Evolutionary conservation across 148 eudicot species (phyloP), one percentile per base, ranked within the genome.

Genomic region (Chenopodium formosanum): DNA sequence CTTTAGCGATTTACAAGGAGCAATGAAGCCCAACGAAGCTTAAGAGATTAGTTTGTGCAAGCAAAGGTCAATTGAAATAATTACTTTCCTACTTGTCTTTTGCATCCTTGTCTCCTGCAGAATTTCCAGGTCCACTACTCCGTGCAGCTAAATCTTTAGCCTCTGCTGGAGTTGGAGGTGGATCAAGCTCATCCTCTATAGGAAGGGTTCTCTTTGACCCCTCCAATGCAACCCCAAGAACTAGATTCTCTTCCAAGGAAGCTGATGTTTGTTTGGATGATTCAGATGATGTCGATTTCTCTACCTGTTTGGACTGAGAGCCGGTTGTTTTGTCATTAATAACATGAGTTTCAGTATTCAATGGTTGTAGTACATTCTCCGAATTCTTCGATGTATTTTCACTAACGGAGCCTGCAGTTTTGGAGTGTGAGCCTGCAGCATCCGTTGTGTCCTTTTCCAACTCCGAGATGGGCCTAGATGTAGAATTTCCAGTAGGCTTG

Each of bases 171-270:
- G 80, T 75, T 7, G 86, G 65, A 73, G 91, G 62, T 40, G 91
- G 56, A 67, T 25, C 88, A 50, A 86, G 77, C 79, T 79, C 93
- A 63, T 95, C 98, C 79, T 93, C 97, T 68, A 95, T 93, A 16
- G 97, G 97, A 23, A 95, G 90, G 76, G 97, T 95, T 85, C 97
- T 94, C 84, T 94, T 95, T 69, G 99, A 93, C 20, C 98, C 97
- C 70, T 92, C 98, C 83, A 95, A 85, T 81, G 97, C 98, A 85
- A 95, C 98, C 48, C 97, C 97, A 20, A 95, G 94, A 75, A 95
- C 93, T 64, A 95, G 89, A 80, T 93, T 95, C 83, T 95, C 98
- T 83, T 95, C 96, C 87, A 93, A 80, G 60, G 86, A 78, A 40
- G 83, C 25, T 9, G 97, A 81, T 63, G 87, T 85, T 31, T 90